Base-by-base conservation (phyloP, 768 basidiomycete species). In the Tricholoma bakamatsutake region DNA sequence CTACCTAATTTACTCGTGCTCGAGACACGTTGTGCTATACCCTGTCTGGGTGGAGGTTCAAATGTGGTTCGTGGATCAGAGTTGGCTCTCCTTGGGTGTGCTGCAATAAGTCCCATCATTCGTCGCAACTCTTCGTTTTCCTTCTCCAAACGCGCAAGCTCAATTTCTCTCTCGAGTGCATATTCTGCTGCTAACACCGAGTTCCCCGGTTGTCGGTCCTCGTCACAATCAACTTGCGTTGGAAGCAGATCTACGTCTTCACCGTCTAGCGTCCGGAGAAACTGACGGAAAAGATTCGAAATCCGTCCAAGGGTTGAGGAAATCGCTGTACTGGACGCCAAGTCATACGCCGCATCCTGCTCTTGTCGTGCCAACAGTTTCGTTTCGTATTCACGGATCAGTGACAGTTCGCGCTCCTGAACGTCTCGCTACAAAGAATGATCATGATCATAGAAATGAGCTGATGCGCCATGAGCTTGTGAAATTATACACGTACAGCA, bases 351-450 rank as follows among this genome's bases (percentile, higher is more conserved):
- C 4, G 87, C 77, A 47, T 80, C 80, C 61, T 84, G 83, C 30
- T 88, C 87, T 63, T 93, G 90, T 48, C 81, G 79, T 47, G 79
- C 80, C 42, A 92, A 74, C n/a, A 99, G 76, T 59, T 88, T 82
- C 18, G 85, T 80, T 67, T 98, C 95, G 69, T 95, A 97, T 61
- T 97, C 93, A 2, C 90, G 86, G 54, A 94, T 87, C 39, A 97
- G 73, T 0, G 91, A 81, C 9, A 98, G 80, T 67, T 98, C 94
- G 63, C 89, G 89, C 69, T 92, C 88, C 71, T 98, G 95, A 0
- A 95, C 87, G 56, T 94, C 89, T 75, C 91, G 85, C 94, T 98
- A 64, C 30, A 55, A 45, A 24, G 27, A 3, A 53, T 40, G 43
- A 53, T 52, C 15, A 57, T 50, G 39, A 49, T 53, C 42, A 55